Conservation (phyloP, 73 alveolate species). For the Chromera velia region DNA sequence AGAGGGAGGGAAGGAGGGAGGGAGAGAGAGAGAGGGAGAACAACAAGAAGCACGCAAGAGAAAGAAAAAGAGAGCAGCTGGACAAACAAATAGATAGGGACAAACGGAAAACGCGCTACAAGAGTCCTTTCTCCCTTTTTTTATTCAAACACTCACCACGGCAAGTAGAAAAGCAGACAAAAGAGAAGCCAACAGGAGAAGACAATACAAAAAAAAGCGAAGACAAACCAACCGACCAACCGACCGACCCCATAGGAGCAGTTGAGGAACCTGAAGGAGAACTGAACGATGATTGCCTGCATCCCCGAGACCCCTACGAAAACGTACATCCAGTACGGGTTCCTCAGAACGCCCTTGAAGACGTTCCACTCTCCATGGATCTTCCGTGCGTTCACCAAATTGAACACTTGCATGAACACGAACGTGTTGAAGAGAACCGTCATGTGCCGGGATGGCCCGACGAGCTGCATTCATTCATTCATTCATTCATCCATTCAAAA, state of each 20-base stretch:
- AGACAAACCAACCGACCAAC: not conserved
- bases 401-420: constrained; percentile 65
- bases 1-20: not conserved
- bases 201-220: not conserved
- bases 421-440: constrained; percentile 64
- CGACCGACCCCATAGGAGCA: too few relatives aligned
- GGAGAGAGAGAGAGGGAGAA: not conserved
- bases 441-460: constrained; percentile 47
- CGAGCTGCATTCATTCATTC: too few relatives aligned
- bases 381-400: constrained; percentile 7
- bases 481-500: too few relatives aligned
- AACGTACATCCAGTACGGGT: not conserved
- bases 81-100: not conserved
- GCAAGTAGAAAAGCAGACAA: not conserved
- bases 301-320: not conserved
- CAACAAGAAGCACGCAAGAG: not conserved
- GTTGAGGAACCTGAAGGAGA: too few relatives aligned
- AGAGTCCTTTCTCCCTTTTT: not conserved
- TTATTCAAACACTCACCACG: not conserved
- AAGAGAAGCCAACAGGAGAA: not conserved
- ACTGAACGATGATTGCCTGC: too few relatives aligned
- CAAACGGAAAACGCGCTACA: not conserved
- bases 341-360: not conserved
- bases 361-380: not conserved
- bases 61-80: not conserved